Conservation (phyloP, 2,329 filamentous ascomycete species). For the Metarhizium sp. region DNA sequence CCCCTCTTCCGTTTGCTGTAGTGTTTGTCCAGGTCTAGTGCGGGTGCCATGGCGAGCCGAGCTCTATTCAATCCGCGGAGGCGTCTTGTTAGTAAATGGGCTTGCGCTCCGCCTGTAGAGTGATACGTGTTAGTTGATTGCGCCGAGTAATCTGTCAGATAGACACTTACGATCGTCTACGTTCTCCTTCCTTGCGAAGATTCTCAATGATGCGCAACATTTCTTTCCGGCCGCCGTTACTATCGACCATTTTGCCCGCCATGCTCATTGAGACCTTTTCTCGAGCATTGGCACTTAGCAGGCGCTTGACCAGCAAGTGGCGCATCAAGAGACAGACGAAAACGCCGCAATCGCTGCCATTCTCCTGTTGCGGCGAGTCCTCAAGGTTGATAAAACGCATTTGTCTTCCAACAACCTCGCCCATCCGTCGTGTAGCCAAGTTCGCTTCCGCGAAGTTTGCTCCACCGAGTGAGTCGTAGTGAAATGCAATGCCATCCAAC, state of each 20-base stretch:
- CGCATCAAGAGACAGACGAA: constrained; percentile 95
- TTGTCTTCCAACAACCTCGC: constrained; percentile 53
- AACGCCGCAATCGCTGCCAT: constrained; percentile 87
- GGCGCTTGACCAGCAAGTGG: constrained; percentile 75
- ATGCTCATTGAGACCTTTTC: constrained; percentile 95
- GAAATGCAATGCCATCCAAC: constrained; percentile 85
- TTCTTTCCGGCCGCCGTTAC: constrained; percentile 70
- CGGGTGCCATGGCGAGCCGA: constrained; percentile 22
- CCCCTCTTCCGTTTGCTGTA: constrained; percentile 9
- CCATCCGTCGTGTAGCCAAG: constrained; percentile 59
- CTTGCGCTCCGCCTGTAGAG: constrained; percentile 25
- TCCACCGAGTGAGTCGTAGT: constrained; percentile 82
- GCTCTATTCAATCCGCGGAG: constrained; percentile 34
- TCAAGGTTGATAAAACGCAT: constrained; percentile 72
- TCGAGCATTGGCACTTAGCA: constrained; percentile 68
- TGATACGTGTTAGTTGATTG: not conserved
- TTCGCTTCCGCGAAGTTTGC: constrained; percentile 69
- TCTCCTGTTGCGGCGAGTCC: constrained; percentile 85
- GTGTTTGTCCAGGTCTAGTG: constrained; percentile 17
- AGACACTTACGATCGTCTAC: constrained; percentile 65
- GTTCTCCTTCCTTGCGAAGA: constrained; percentile 78
- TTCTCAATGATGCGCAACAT: constrained; percentile 86
- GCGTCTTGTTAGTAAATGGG: constrained; percentile 28
- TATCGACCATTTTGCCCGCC: constrained; percentile 75
- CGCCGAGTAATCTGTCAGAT: not conserved